These are phyloP conservation scores for Colletotrichum camelliae DNA, from an alignment of 2,329 filamentous ascomycete species.

Conservation along the genomic window DNA sequence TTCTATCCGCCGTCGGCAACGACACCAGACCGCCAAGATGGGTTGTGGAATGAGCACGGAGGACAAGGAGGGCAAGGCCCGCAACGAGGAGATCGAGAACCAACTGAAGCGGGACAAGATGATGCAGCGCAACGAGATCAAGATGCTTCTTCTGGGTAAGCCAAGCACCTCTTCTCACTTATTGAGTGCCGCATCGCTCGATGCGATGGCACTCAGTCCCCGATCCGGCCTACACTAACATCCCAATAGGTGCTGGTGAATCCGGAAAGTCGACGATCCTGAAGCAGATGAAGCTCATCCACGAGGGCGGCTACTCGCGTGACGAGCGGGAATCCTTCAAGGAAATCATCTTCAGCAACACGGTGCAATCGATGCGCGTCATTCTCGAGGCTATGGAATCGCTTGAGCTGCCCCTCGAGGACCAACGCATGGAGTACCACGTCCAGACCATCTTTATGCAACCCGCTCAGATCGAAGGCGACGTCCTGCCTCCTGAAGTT, in stretches of 20 bases:
- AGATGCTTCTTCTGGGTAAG: slow-evolving; percentile 96
- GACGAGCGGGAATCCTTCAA: slow-evolving; percentile 78
- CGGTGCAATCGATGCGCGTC: slow-evolving; percentile 72
- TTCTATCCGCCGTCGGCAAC: slow-evolving; percentile 9
- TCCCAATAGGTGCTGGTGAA: slow-evolving; percentile 85
- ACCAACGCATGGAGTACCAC: slow-evolving; percentile 93
- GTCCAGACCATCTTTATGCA: slow-evolving; percentile 99
- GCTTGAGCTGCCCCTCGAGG: slow-evolving; percentile 81
- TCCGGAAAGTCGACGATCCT: slow-evolving; percentile 94
- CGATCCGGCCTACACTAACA: background rate
- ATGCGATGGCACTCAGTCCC: background rate
- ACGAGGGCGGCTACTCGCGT: slow-evolving; percentile 97
- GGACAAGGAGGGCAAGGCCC: slow-evolving; percentile 99
- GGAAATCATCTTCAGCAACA: slow-evolving; percentile 75
- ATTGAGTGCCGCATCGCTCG: background rate
- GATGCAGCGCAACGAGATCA: slow-evolving; percentile 99
- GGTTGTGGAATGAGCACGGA: slow-evolving; percentile 99
- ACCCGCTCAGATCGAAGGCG: slow-evolving; percentile 93
- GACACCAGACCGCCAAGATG: slow-evolving; percentile 70
- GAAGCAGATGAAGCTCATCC: slow-evolving; percentile 99
- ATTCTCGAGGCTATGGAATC: slow-evolving; percentile 74
- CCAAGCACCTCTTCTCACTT: background rate
- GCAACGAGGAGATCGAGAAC: slow-evolving; percentile 99
- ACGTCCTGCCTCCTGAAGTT: slow-evolving; percentile 92
- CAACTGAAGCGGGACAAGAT: slow-evolving; percentile 98